Evolutionary conservation across 2,329 filamentous ascomycete species (phyloP).

Genomic region (Ceratocystiopsis brevicomis): DNA sequence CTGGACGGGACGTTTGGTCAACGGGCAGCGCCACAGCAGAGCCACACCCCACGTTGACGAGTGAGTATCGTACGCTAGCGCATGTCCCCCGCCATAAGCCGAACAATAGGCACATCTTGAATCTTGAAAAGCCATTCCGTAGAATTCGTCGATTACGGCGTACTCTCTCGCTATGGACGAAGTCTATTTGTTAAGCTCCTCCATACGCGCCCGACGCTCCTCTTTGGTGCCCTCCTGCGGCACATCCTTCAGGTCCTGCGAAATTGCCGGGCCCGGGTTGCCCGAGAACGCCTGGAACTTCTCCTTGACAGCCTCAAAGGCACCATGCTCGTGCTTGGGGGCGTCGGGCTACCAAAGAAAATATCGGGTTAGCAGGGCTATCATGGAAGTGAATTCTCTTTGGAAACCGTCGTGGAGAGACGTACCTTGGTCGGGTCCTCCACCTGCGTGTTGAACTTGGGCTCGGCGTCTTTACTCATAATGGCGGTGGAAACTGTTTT

Average conservation of each 20-base stretch:
- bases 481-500: not conserved
- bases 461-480: constrained; percentile 10
- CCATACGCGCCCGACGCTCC: constrained; percentile 44
- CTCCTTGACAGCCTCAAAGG: constrained; percentile 19
- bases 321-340: constrained; percentile 18
- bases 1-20: too few relatives aligned
- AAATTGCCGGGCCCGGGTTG: constrained; percentile 37
- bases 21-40: too few relatives aligned
- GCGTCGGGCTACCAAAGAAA: constrained; percentile 6
- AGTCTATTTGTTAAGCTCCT: constrained; percentile 40
- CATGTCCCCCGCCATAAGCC: too few relatives aligned
- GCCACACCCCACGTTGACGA: too few relatives aligned
- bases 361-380: not conserved
- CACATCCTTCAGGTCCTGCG: constrained; percentile 29
- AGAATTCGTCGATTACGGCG: too few relatives aligned
- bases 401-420: not conserved
- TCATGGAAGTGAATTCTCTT: not conserved
- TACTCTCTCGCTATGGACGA: too few relatives aligned
- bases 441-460: constrained; percentile 10
- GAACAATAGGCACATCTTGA: too few relatives aligned
- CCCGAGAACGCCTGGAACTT: constrained; percentile 34
- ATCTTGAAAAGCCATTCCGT: too few relatives aligned
- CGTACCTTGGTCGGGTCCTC: constrained; percentile 12
- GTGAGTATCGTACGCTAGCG: too few relatives aligned
- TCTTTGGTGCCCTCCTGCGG: constrained; percentile 45